Percentiles rank a stretch among this genome's conserved stretches.
phyloP scores from a whole-genome alignment of 768 basidiomycete species.

The Goffeauzyma gilvescens region DNA sequence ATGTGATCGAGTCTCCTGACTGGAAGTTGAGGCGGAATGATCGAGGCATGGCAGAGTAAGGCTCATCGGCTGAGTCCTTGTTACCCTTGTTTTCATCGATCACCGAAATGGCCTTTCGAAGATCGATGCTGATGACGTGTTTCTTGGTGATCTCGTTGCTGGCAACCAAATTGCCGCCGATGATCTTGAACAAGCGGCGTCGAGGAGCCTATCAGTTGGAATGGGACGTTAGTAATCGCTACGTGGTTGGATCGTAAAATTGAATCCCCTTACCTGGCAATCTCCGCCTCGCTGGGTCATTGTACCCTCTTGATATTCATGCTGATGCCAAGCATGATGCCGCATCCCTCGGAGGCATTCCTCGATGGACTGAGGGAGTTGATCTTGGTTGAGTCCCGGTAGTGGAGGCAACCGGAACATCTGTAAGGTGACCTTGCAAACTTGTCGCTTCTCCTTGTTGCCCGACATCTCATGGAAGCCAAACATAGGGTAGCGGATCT shows the following conservation, averaged over 20 bases:
- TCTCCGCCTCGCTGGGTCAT: slow-evolving; percentile 88
- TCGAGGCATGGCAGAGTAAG: slow-evolving; percentile 30
- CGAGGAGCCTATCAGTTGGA: slow-evolving; percentile 39
- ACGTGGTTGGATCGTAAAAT: slow-evolving; percentile 16
- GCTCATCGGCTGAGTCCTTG: slow-evolving; percentile 5
- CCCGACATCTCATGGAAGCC: slow-evolving; percentile 15
- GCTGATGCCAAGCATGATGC: slow-evolving; percentile 81
- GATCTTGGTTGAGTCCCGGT: slow-evolving; percentile 55
- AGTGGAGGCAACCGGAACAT: slow-evolving; percentile 75
- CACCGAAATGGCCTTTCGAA: slow-evolving; percentile 60
- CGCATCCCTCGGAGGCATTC: slow-evolving; percentile 75
- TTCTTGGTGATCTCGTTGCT: slow-evolving; percentile 87
- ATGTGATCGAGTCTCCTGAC: slow-evolving; percentile 44
- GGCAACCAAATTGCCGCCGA: slow-evolving; percentile 40
- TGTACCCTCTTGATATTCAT: slow-evolving; percentile 78
- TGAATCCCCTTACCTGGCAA: slow-evolving; percentile 67
- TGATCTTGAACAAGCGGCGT: slow-evolving; percentile 52
- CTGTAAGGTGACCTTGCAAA: slow-evolving; percentile 77
- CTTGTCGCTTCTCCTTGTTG: slow-evolving; percentile 38
- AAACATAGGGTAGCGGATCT: slow-evolving; percentile 38
- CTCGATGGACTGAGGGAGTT: slow-evolving; percentile 78
- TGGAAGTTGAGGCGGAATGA: slow-evolving; percentile 60
- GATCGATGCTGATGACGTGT: slow-evolving; percentile 70
- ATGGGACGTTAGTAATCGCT: background rate
- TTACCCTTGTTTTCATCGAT: slow-evolving; percentile 45